phyloP scores from a whole-genome alignment of 805 yeast species.

The Yarrowia osloensis region DNA sequence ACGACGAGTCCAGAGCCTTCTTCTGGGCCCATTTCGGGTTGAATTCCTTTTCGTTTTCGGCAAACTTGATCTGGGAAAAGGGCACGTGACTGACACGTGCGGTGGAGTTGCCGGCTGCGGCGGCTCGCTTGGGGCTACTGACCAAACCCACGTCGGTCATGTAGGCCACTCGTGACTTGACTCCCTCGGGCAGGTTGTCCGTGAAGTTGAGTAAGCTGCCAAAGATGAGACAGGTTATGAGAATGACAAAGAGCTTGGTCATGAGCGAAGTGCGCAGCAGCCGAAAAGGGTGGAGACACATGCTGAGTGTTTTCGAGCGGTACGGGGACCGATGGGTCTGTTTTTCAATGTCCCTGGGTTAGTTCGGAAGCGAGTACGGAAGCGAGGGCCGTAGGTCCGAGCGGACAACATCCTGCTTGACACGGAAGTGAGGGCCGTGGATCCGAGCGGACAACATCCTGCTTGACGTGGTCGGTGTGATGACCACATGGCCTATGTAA shows the following conservation, averaged over 20 bases:
- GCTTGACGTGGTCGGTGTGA: neutral
- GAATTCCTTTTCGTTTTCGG: neutral
- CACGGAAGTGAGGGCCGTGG: neutral
- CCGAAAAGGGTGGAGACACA: neutral
- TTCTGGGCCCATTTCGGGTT: constrained; percentile 12
- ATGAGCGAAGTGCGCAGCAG: neutral
- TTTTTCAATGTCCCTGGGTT: constrained; percentile 13
- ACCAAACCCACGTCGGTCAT: constrained; percentile 1
- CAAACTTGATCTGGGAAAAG: neutral
- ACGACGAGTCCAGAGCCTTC: neutral
- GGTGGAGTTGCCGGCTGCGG: neutral
- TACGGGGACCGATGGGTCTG: neutral
- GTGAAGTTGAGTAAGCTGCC: constrained; percentile 10
- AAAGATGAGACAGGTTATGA: constrained; percentile 1
- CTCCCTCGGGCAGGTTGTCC: neutral
- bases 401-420: too few species aligned
- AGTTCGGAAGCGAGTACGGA: neutral
- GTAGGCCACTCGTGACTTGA: neutral
- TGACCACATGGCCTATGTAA: neutral
- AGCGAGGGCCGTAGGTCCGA: neutral
- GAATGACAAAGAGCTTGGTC: neutral
- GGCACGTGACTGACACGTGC: neutral
- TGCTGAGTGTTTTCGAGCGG: neutral
- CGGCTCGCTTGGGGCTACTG: neutral
- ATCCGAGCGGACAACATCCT: neutral